These are phyloP conservation scores for Boletus sp. DNA, from an alignment of 768 basidiomycete genomes.

Conservation along the genomic window DNA sequence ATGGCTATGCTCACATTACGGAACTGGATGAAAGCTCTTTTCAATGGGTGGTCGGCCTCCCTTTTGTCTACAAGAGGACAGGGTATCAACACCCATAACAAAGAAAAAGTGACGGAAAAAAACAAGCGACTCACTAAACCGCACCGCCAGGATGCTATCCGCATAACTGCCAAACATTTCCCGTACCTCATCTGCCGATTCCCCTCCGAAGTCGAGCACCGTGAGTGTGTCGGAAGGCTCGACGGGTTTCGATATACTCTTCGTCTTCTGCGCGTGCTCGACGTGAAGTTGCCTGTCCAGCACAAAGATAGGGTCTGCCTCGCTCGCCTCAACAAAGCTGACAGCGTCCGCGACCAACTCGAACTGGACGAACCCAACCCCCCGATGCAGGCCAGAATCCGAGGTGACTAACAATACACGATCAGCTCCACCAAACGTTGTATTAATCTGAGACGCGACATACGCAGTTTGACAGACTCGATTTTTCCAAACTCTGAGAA, in stretches of 20 bases:
- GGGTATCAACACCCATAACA: neutral
- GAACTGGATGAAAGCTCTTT: constrained; percentile 56
- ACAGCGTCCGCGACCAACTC: constrained; percentile 36
- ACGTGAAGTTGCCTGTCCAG: constrained; percentile 44
- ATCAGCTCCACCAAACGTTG: neutral
- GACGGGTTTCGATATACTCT: neutral
- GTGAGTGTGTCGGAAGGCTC: constrained; percentile 34
- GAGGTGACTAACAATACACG: constrained; percentile 14
- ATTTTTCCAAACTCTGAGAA: constrained; percentile 47
- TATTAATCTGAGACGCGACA: constrained; percentile 19
- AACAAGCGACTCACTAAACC: constrained; percentile 24
- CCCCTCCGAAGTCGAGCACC: constrained; percentile 25
- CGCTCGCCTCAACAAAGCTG: constrained; percentile 34
- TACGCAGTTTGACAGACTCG: constrained; percentile 39
- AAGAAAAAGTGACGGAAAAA: neutral
- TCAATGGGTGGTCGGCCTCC: constrained; percentile 30
- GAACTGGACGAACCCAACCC: constrained; percentile 49
- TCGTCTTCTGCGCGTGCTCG: constrained; percentile 34
- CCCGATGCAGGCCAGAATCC: constrained; percentile 39
- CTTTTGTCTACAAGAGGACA: constrained; percentile 31
- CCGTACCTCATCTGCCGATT: constrained; percentile 27
- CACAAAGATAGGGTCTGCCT: constrained; percentile 48
- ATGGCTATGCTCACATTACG: constrained; percentile 42
- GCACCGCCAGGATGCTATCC: constrained; percentile 27
- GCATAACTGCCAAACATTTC: constrained; percentile 22